These are phyloP conservation scores for Ceratobasidium papillatum DNA, from an alignment of 1,284 basidiomycete genomes.

Conservation along the genomic window DNA sequence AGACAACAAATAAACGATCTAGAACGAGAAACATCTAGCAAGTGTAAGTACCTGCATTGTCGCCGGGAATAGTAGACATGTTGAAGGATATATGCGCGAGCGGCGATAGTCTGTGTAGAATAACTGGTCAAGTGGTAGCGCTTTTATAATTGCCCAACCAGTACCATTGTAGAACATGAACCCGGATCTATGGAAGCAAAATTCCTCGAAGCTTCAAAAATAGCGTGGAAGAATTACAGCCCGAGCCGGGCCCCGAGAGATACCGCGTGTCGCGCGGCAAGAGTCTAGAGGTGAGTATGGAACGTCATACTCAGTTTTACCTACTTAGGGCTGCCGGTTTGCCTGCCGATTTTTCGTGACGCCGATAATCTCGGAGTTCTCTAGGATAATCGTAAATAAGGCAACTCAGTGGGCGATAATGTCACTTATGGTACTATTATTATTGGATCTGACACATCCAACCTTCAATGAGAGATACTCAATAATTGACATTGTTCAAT, in stretches of 20 bases:
- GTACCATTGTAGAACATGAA: too few relatives aligned
- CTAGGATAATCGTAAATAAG: too few relatives aligned
- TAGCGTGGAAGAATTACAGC: not conserved
- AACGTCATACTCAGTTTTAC: not conserved
- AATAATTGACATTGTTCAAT: too few relatives aligned
- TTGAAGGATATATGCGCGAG: not conserved
- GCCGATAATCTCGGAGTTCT: conserved; percentile 5
- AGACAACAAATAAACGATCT: not conserved
- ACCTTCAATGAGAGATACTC: too few relatives aligned
- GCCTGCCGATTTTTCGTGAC: not conserved
- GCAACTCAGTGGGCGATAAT: too few relatives aligned
- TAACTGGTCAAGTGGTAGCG: too few relatives aligned
- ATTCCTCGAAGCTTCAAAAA: too few relatives aligned
- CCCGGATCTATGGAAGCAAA: too few relatives aligned
- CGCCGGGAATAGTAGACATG: conserved; percentile 24
- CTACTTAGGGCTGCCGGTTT: not conserved
- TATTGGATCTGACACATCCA: too few relatives aligned
- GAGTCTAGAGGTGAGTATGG: not conserved
- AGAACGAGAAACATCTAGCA: not conserved
- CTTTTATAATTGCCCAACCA: too few relatives aligned
- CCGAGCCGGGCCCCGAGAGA: not conserved
- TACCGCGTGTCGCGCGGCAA: not conserved
- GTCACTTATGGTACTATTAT: too few relatives aligned
- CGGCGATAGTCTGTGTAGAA: not conserved
- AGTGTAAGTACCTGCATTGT: conserved; percentile 14